Conservation (phyloP, 306 rosid species). For the Neltuma alba region DNA sequence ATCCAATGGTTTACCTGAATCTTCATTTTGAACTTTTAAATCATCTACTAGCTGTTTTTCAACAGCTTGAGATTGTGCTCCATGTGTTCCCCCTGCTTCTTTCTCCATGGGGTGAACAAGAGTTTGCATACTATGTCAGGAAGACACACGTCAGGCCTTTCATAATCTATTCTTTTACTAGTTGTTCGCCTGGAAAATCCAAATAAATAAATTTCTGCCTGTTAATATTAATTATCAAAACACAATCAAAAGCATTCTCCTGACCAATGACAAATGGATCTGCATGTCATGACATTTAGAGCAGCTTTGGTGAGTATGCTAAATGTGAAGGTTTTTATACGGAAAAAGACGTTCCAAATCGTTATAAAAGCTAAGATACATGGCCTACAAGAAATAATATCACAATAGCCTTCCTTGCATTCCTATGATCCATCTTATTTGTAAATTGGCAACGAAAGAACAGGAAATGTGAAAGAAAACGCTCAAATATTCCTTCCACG, state of each 20-base stretch:
- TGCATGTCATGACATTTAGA: neutral
- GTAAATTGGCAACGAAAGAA: neutral
- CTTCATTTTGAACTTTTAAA: slow-evolving; percentile 35
- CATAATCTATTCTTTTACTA: neutral
- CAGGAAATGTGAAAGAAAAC: neutral
- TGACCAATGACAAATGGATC: neutral
- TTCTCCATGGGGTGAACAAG: slow-evolving; percentile 47
- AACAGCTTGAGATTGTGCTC: slow-evolving; percentile 36
- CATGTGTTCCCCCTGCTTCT: slow-evolving; percentile 35
- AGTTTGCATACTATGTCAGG: slow-evolving; percentile 30
- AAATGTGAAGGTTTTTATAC: neutral
- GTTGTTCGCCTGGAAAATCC: slow-evolving; percentile 31
- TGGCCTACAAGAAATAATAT: neutral
- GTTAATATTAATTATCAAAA: slow-evolving; percentile 7
- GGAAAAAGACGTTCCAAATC: neutral
- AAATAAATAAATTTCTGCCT: neutral
- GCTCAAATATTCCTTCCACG: neutral
- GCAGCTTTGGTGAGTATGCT: neutral
- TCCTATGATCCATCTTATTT: neutral
- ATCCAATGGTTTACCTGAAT: slow-evolving; percentile 34
- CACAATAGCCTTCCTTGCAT: neutral
- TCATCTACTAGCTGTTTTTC: slow-evolving; percentile 44
- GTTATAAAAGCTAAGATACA: neutral
- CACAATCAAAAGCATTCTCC: slow-evolving; percentile 2
- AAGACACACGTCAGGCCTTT: neutral